Conservation (phyloP, 345 rosid genomes). For the Hibiscus syriacus region DNA sequence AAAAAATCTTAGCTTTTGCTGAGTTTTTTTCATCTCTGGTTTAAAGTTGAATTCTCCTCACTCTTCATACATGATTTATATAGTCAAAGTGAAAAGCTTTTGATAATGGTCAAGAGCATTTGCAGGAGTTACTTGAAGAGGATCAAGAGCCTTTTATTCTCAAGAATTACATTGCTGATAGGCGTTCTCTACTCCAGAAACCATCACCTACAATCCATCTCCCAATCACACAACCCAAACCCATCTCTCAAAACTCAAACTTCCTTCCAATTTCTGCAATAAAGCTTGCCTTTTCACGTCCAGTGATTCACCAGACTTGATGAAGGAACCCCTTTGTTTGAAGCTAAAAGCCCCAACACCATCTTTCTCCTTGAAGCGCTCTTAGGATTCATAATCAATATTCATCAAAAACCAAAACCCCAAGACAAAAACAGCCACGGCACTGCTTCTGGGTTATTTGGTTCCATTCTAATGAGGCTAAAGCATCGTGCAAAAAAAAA, state of each 20-base stretch:
- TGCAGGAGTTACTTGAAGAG: constrained; percentile 64
- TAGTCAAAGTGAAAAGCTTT: constrained; percentile 1
- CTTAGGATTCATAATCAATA: constrained; percentile 57
- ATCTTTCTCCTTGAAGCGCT: constrained; percentile 80
- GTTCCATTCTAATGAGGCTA: constrained; percentile 59
- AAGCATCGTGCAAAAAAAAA: constrained; percentile 25
- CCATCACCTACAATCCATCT: constrained; percentile 23
- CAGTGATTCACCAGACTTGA: constrained; percentile 55
- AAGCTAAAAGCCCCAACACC: constrained; percentile 33
- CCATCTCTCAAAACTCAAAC: constrained; percentile 37
- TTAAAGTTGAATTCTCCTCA: constrained; percentile 46
- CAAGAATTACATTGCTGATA: constrained; percentile 53
- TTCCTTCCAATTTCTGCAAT: constrained; percentile 44
- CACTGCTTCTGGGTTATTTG: constrained; percentile 35
- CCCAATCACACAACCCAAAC: constrained; percentile 49
- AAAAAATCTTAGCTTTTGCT: constrained; percentile 14
- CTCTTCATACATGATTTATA: neutral
- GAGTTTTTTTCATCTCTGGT: constrained; percentile 1
- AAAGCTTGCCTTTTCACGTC: constrained; percentile 64
- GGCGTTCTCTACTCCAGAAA: constrained; percentile 33
- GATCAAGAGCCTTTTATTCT: constrained; percentile 91
- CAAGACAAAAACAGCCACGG: constrained; percentile 29
- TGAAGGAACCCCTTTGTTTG: constrained; percentile 54
- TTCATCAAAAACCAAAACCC: constrained; percentile 26
- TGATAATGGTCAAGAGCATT: constrained; percentile 46